Evolutionary conservation across 2,329 filamentous ascomycete species (phyloP), one percentile per base, ranked within the genome.

Genomic region (Claviceps sp.): DNA sequence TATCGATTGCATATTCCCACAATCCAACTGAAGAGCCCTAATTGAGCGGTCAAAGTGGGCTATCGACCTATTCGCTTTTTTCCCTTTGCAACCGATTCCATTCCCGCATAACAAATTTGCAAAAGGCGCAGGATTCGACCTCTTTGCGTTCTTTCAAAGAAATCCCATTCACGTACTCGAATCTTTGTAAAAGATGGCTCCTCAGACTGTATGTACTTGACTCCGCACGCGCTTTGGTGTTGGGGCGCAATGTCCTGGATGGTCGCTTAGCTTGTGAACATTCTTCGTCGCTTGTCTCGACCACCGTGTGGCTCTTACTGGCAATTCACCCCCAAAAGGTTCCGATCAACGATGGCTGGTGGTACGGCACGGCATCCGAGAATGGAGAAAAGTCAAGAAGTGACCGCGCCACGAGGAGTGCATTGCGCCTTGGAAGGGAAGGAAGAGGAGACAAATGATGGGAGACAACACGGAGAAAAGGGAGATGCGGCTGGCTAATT

Each of bases 401-500:
- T 9, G 40, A 16, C 16, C 13, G 26, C 22, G 48, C 13, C 22
- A 39, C 8, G 3, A 17, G 14, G 3, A 17, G 14, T 6, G 5
- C 47, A 11, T 42, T 47, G 51, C 38, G 48, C 43, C 51, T 53
- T 52, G 53, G 54, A 57, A 61, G 59, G 53, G 54, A 57, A 61
- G 59, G 20, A 13, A 13, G 13, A 37, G 8, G 2, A 20, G 16
- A 37, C 22, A 37, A 16, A 22, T 17, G 22, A 43, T 2, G 8
- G 22, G 20, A 23, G 26, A 29, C 9, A 29, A 11, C 26, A 43
- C 16, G 16, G n/a, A 9, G 39, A 17, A 16, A 17, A n/a, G n/a
- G 39, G 16, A 43, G 16, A 80, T 85, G 81, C 90, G 97, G 91
- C 95, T 96, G 91, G 93, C 90, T 96, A 91, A 94, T 80, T 77